Conservation (phyloP, 164 flowering plant species). For the Chimonanthus salicifolius region DNA sequence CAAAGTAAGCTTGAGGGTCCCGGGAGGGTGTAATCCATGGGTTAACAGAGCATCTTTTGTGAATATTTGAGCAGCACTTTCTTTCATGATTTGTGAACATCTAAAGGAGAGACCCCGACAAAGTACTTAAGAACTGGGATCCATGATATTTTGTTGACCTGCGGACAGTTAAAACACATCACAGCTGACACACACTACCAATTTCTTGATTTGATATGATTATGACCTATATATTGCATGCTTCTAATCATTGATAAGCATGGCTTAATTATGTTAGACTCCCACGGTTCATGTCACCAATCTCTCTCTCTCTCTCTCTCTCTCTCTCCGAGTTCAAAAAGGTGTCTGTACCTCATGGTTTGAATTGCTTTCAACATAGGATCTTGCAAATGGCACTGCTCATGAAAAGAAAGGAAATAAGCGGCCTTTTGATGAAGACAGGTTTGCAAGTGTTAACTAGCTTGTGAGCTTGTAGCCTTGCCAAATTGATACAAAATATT, state of each 20-base stretch:
- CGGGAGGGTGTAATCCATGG: no score
- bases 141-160: no score
- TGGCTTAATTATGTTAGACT: background rate
- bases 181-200: no score
- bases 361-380: constrained; percentile 19
- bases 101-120: no score
- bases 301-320: background rate
- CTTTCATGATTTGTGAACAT: no score
- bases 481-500: background rate
- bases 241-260: background rate
- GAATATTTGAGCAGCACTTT: no score
- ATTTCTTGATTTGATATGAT: no score
- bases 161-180: no score
- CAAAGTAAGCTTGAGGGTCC: no score
- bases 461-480: background rate
- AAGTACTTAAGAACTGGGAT: no score
- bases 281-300: background rate
- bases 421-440: constrained; percentile 30
- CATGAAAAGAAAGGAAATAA: constrained; percentile 44
- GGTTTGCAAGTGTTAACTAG: constrained; percentile 18
- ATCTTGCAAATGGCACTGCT: constrained; percentile 28
- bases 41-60: no score
- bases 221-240: background rate
- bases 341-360: background rate
- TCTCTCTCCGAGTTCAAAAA: background rate